Evolutionary conservation across 345 rosid species (phyloP).

Genomic region (Eucalyptus cladocalyx): DNA sequence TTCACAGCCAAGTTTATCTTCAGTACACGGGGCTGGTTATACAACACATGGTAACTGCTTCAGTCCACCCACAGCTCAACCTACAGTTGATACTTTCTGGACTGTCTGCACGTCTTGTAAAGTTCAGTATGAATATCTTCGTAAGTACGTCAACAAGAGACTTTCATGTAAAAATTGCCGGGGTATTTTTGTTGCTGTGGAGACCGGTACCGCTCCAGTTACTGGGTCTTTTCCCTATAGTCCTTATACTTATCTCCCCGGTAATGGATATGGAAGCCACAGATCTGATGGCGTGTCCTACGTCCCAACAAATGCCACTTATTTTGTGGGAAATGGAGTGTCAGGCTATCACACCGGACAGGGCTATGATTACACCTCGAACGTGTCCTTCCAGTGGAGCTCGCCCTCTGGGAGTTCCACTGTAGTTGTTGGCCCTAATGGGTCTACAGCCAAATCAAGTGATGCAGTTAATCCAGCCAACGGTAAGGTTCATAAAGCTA

Average conservation of each 20-base stretch:
- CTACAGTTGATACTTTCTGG: slow-evolving; percentile 88
- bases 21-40: slow-evolving; percentile 33
- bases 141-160: slow-evolving; percentile 92
- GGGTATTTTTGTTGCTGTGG: slow-evolving; percentile 78
- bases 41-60: slow-evolving; percentile 34
- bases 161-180: slow-evolving; percentile 99
- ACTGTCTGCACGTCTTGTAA: slow-evolving; percentile 97
- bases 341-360: slow-evolving; percentile 65
- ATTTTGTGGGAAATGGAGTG: slow-evolving; percentile 41
- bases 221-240: slow-evolving; percentile 67
- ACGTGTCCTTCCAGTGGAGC: slow-evolving; percentile 71
- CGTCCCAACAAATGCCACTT: slow-evolving; percentile 55
- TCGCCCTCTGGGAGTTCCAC: slow-evolving; percentile 49
- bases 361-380: slow-evolving; percentile 66
- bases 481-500: slow-evolving; percentile 29
- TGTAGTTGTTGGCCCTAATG: slow-evolving; percentile 42
- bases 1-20: slow-evolving; percentile 26
- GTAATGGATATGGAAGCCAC: slow-evolving; percentile 54
- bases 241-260: slow-evolving; percentile 38
- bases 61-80: slow-evolving; percentile 30
- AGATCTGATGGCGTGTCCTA: slow-evolving; percentile 55
- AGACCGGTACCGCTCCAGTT: slow-evolving; percentile 76
- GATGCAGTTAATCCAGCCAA: slow-evolving; percentile 46
- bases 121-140: slow-evolving; percentile 93
- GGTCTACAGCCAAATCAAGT: slow-evolving; percentile 29